Evolutionary conservation across 1,284 basidiomycete genomes (phyloP).

Genomic region (Leucoagaricus sp.): DNA sequence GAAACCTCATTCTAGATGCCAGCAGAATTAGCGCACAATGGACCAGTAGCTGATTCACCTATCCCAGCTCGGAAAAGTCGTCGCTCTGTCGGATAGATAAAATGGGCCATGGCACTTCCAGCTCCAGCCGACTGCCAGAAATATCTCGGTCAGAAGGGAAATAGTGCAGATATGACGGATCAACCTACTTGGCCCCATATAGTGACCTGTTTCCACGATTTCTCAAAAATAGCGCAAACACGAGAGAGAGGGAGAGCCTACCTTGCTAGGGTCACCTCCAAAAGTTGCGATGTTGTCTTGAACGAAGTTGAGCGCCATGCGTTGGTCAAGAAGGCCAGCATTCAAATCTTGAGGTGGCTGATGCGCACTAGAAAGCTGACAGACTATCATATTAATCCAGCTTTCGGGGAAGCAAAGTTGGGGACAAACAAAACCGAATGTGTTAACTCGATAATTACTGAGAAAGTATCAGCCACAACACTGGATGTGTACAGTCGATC

Average conservation of each 20-base stretch:
- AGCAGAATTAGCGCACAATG: conserved; percentile 43
- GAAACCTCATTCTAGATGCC: neutral
- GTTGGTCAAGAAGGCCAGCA: conserved; percentile 58
- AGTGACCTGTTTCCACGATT: conserved; percentile 43
- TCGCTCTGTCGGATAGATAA: conserved; percentile 43
- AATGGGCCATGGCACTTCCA: conserved; percentile 53
- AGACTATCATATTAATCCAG: neutral
- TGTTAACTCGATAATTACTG: conserved; percentile 60
- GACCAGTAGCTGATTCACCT: conserved; percentile 54
- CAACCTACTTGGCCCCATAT: conserved; percentile 62
- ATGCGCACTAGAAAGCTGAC: neutral
- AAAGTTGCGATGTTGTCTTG: conserved; percentile 63
- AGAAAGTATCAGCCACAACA: neutral
- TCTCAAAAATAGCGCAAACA: neutral
- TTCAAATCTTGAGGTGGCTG: conserved; percentile 54
- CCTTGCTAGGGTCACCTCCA: conserved; percentile 64
- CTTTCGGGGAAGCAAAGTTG: neutral
- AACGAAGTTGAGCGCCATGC: conserved; percentile 56
- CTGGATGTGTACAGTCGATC: neutral
- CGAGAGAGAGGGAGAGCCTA: conserved; percentile 21
- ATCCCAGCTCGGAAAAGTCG: conserved; percentile 55
- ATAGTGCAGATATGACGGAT: neutral
- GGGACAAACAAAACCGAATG: conserved; percentile 55
- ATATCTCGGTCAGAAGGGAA: neutral
- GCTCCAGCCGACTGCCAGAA: conserved; percentile 52